phyloP scores from a whole-genome alignment of 2,329 filamentous ascomycete species.

The Endoconidiophora laricicola region DNA sequence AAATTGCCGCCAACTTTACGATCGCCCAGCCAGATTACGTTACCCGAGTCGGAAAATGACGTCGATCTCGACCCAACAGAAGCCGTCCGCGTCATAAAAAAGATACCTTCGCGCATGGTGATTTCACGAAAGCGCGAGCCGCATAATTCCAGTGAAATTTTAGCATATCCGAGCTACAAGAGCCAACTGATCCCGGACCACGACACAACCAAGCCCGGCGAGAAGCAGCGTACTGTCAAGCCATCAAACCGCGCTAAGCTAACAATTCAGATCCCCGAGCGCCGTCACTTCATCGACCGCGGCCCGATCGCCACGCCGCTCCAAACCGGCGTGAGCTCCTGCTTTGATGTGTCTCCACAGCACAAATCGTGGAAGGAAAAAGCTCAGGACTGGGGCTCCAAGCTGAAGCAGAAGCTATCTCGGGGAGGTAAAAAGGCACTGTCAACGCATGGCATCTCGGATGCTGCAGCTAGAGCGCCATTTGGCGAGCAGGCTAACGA shows the following conservation, averaged over 20 bases:
- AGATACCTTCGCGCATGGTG: constrained; percentile 1
- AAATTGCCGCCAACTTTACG: too few species aligned
- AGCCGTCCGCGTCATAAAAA: background rate
- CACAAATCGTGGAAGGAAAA: constrained; percentile 6
- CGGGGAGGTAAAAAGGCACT: background rate
- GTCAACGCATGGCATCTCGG: too few species aligned
- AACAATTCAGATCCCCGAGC: constrained; percentile 4
- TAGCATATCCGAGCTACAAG: too few species aligned
- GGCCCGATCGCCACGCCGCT: constrained; percentile 1
- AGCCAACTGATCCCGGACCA: too few species aligned
- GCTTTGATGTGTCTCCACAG: constrained; percentile 7
- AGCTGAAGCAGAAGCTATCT: constrained; percentile 3
- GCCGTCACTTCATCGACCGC: background rate
- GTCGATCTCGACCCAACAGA: too few species aligned
- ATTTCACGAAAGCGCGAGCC: constrained; percentile 2
- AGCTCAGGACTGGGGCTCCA: constrained; percentile 4
- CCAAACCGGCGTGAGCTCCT: constrained; percentile 3
- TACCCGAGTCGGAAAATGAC: too few species aligned
- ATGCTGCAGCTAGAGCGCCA: too few species aligned
- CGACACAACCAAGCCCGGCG: too few species aligned
- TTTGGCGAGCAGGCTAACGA: too few species aligned
- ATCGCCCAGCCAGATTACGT: too few species aligned
- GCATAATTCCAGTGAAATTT: too few species aligned
- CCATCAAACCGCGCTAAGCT: background rate
- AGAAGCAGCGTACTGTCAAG: too few species aligned